These are phyloP conservation scores for Alternaria brassicicola DNA, from an alignment of 2,329 filamentous ascomycete species.

Conservation along the genomic window DNA sequence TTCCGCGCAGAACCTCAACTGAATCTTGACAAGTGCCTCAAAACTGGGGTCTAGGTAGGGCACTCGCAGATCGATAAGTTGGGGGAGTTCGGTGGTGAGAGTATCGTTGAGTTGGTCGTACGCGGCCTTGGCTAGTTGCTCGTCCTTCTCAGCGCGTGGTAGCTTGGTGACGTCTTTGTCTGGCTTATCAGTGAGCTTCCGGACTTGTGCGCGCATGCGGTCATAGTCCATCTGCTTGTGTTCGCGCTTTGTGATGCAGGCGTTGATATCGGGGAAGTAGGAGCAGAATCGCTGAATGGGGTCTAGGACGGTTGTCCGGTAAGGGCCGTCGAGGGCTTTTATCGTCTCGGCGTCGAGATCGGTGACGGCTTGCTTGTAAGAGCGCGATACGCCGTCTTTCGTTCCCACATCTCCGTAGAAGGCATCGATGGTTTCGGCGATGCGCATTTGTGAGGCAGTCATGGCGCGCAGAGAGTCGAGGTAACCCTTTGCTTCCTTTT, in stretches of 20 bases:
- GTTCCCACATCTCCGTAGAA: conserved; percentile 98
- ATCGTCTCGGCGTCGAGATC: conserved; percentile 98
- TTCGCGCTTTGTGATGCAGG: conserved; percentile 98
- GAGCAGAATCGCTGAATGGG: conserved; percentile 95
- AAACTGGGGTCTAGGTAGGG: conserved; percentile 97
- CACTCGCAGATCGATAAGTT: conserved; percentile 94
- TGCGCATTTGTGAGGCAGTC: conserved; percentile 99
- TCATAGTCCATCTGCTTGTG: conserved; percentile 99
- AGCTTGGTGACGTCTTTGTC: conserved; percentile 98
- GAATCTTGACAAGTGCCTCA: conserved; percentile 98
- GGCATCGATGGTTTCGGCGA: conserved; percentile 98
- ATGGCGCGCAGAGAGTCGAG: conserved; percentile 96
- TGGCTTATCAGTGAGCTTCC: conserved; percentile 95
- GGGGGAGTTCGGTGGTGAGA: conserved; percentile 87
- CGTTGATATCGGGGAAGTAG: conserved; percentile 98
- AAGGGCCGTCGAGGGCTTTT: conserved; percentile 95
- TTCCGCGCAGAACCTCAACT: conserved; percentile 95
- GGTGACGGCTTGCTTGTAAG: conserved; percentile 98
- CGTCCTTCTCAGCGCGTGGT: conserved; percentile 93
- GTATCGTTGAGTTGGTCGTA: conserved; percentile 99
- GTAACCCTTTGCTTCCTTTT: conserved; percentile 98
- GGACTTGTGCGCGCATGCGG: conserved; percentile 91
- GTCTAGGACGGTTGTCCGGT: conserved; percentile 90
- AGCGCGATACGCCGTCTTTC: conserved; percentile 91
- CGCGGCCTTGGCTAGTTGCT: conserved; percentile 87